These are phyloP conservation scores for Yamadazyma jaroonii DNA, from an alignment of 1,139 yeast species.

Conservation along the genomic window DNA sequence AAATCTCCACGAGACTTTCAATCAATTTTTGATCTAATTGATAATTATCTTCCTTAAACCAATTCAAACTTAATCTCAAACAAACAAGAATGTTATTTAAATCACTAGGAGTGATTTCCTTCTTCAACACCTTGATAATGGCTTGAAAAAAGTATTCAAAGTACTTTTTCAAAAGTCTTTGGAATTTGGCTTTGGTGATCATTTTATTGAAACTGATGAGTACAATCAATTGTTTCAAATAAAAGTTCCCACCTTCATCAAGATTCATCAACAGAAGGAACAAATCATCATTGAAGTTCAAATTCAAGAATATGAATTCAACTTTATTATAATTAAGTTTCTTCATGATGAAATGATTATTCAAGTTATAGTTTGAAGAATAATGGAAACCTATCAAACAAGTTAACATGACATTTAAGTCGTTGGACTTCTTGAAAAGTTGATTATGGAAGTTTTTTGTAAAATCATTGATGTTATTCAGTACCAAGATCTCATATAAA, in stretches of 20 bases:
- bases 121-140: slow-evolving; percentile 8
- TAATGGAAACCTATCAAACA: slow-evolving; percentile 30
- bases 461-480: slow-evolving; percentile 10
- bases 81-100: slow-evolving; percentile 15
- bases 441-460: slow-evolving; percentile 8
- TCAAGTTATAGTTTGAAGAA: slow-evolving; percentile 26
- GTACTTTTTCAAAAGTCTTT: slow-evolving; percentile 25
- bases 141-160: slow-evolving; percentile 30
- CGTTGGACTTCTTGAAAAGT: slow-evolving; percentile 11
- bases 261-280: slow-evolving; percentile 9
- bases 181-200: slow-evolving; percentile 12
- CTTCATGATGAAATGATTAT: slow-evolving; percentile 20
- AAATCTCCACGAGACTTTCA: slow-evolving; percentile 15
- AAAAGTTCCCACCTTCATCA: slow-evolving; percentile 14
- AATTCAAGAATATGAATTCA: slow-evolving; percentile 25
- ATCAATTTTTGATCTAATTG: slow-evolving; percentile 33
- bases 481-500: slow-evolving; percentile 17
- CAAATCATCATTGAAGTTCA: slow-evolving; percentile 14
- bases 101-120: slow-evolving; percentile 3
- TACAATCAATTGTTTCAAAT: slow-evolving; percentile 24
- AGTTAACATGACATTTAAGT: slow-evolving; percentile 23
- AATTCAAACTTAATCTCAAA: slow-evolving; percentile 50
- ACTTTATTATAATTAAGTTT: slow-evolving; percentile 23
- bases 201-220: slow-evolving; percentile 21
- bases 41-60: slow-evolving; percentile 49